Base-by-base conservation (phyloP, 2,329 filamentous ascomycete genomes). In the Stachybotrys elegans region DNA sequence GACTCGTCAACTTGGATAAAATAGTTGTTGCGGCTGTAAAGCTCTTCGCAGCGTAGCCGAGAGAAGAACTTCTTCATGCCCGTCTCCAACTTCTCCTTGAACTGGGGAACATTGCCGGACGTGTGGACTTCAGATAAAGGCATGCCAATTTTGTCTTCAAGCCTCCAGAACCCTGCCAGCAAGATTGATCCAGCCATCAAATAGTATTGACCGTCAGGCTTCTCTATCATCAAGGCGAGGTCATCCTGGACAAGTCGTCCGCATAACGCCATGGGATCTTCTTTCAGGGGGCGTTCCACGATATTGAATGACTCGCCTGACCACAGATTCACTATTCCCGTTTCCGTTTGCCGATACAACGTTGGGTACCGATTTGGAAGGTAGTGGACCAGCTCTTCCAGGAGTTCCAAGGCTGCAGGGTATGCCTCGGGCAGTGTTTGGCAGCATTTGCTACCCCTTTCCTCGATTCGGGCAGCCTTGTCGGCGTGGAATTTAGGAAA, bases 1-100 rank as follows among this genome's bases (percentile, higher is more conserved):
- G 75, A 66, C 45, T 90, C 86, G 57, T 94, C 88, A 1, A 93
- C 87, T 65, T 94, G 88, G 50, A 94, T 77, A 68, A 94, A 94
- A 65, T 93, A 94, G 60, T 93, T 92, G 60, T 91, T 88, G 46
- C 88, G 73, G 42, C 59, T 63, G 47, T 73, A 71, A n/a, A 75
- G 75, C 36, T 80, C 78, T 34, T 88, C 81, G 1, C 84, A 84
- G 56, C 77, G 74, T 0, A 93, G 62, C 0, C 88, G 70, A 0
- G 78, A 72, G 68, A 94, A 93, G 69, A 94, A 90, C 59, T 85
- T 88, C 68, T 76, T 76, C 86, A 91, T 92, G 12, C 86, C 84
- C 47, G 80, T 83, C 58, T 90, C 82, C 11, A 92, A 69, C 57
- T 88, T 88, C 52, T 79, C 70, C 47, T 75, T 75, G 69, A 76